phyloP scores from a whole-genome alignment of 1,284 basidiomycete genomes.

The Cryptococcus amylolentus region DNA sequence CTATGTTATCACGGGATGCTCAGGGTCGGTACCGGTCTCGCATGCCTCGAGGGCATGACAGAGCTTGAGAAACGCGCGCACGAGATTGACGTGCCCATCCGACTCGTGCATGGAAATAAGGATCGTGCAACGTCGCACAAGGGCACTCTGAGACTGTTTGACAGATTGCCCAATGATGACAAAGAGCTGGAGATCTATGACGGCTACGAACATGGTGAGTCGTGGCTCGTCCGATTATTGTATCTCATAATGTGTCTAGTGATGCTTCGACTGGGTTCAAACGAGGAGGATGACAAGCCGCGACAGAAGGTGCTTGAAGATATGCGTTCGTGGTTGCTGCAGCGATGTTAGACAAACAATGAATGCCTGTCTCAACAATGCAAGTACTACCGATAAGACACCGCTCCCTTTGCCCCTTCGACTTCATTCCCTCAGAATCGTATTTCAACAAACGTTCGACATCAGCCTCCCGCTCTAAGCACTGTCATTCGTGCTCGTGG shows the following conservation, averaged over 20 bases:
- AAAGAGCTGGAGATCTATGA: constrained; percentile 53
- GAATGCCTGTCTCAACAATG: too few relatives aligned
- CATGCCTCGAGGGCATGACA: constrained; percentile 51
- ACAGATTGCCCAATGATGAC: constrained; percentile 45
- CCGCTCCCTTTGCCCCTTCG: too few relatives aligned
- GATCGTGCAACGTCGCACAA: constrained; percentile 53
- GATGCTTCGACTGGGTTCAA: constrained; percentile 49
- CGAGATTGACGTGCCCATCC: constrained; percentile 48
- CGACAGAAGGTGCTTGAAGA: constrained; percentile 48
- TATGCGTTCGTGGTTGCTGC: constrained; percentile 47
- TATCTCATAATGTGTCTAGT: constrained; percentile 19
- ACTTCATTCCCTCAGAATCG: too few relatives aligned
- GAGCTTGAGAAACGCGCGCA: constrained; percentile 44
- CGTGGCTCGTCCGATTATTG: not conserved
- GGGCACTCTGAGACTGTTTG: constrained; percentile 50
- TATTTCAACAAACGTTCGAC: not conserved
- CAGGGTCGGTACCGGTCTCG: constrained; percentile 53
- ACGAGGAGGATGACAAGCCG: constrained; percentile 48
- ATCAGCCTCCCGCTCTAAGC: constrained; percentile 5
- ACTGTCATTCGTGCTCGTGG: not conserved
- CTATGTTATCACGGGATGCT: constrained; percentile 54
- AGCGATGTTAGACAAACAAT: constrained; percentile 25
- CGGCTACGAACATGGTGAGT: constrained; percentile 54
- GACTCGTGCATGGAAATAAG: constrained; percentile 52
- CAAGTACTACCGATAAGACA: too few relatives aligned